These are phyloP conservation scores for Evansstolkia leycettana DNA, from an alignment of 495 filamentous ascomycete genomes.

Conservation along the genomic window DNA sequence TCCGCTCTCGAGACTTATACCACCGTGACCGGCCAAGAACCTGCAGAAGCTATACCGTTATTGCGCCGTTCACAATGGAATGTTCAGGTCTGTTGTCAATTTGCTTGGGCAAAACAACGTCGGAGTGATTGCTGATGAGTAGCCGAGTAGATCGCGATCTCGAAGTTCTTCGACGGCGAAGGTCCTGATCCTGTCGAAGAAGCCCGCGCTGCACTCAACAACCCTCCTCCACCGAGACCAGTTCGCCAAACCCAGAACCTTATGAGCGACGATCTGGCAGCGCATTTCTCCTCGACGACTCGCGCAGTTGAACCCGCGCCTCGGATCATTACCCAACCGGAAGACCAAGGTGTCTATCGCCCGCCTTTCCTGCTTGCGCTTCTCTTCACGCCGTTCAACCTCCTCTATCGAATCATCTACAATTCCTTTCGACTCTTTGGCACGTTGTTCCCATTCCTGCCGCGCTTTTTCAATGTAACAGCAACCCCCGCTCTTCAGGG, in stretches of 20 bases:
- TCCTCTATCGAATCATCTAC: conserved; percentile 58
- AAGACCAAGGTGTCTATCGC: conserved; percentile 46
- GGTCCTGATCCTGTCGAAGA: conserved; percentile 70
- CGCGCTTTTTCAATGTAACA: conserved; percentile 48
- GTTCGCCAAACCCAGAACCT: conserved; percentile 40
- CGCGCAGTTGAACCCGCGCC: conserved; percentile 47
- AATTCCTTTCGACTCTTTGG: conserved; percentile 53
- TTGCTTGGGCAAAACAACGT: conserved; percentile 1
- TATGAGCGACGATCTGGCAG: conserved; percentile 50
- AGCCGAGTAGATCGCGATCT: conserved; percentile 65
- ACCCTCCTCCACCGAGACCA: conserved; percentile 42
- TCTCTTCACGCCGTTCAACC: conserved; percentile 69
- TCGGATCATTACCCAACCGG: conserved; percentile 64
- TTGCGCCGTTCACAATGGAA: conserved; percentile 90
- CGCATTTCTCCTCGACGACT: conserved; percentile 20
- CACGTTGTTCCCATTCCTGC: conserved; percentile 69
- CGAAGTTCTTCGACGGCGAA: conserved; percentile 97
- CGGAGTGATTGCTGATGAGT: conserved; percentile 8
- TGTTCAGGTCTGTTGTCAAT: conserved; percentile 52
- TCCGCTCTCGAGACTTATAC: conserved; percentile 77
- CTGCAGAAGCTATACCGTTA: conserved; percentile 64
- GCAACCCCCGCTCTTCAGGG: conserved; percentile 35
- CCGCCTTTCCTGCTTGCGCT: conserved; percentile 64
- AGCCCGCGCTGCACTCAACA: conserved; percentile 48
- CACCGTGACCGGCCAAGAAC: conserved; percentile 73